Conservation (phyloP, 768 basidiomycete species). For the Cystobasidium onofrii region DNA sequence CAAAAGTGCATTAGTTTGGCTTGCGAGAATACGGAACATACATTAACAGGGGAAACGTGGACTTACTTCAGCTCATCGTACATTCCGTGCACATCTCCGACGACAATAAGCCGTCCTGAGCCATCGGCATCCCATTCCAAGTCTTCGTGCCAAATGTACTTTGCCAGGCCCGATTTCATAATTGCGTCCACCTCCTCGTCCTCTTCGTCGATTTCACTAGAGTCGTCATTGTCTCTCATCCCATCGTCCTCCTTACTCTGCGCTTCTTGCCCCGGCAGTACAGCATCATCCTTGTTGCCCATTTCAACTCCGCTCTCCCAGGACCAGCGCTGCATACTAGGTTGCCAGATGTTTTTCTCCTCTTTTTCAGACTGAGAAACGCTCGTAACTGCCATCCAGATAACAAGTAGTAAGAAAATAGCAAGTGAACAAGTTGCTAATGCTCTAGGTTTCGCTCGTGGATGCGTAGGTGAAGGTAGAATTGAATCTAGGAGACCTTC, state of each 20-base stretch:
- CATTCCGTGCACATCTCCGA: constrained; percentile 88
- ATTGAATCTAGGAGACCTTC: constrained; percentile 25
- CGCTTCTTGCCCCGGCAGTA: not conserved
- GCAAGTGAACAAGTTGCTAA: not conserved
- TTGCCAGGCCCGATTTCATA: constrained; percentile 1
- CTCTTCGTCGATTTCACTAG: not conserved
- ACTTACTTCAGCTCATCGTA: constrained; percentile 59
- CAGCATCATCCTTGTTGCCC: not conserved
- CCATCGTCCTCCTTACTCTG: not conserved
- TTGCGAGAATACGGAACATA: too few species aligned
- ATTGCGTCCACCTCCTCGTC: not conserved
- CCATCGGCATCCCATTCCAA: constrained; percentile 30
- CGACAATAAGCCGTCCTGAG: constrained; percentile 56
- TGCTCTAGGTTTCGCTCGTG: not conserved
- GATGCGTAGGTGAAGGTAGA: constrained; percentile 21
- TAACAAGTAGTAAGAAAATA: constrained; percentile 10
- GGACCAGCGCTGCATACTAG: not conserved
- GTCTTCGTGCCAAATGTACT: constrained; percentile 32
- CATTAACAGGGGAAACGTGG: too few species aligned
- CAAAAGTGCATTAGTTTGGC: too few species aligned
- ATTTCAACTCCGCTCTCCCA: constrained; percentile 7
- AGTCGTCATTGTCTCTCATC: not conserved
- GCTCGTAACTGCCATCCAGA: constrained; percentile 6
- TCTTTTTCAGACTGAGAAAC: not conserved
- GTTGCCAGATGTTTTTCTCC: not conserved